These are phyloP conservation scores for Colletotrichum simmondsii DNA, from an alignment of 2,329 filamentous ascomycete genomes.

Conservation along the genomic window DNA sequence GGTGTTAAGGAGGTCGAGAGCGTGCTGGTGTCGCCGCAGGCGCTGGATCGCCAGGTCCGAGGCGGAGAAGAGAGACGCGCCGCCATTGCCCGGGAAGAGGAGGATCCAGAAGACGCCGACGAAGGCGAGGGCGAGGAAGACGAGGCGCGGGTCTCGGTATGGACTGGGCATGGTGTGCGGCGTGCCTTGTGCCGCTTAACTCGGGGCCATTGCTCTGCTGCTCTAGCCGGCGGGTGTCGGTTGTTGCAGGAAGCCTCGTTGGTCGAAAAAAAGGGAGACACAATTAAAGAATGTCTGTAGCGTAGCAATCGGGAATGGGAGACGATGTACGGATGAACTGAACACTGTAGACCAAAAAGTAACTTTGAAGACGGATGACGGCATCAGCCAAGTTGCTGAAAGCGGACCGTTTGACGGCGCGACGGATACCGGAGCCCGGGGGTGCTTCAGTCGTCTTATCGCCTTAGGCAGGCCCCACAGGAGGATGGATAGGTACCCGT, in stretches of 20 bases:
- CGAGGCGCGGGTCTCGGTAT: slow-evolving; percentile 42
- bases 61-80: slow-evolving; percentile 50
- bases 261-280: not conserved
- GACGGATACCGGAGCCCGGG: slow-evolving; percentile 4
- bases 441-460: not conserved
- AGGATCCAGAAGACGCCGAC: slow-evolving; percentile 57
- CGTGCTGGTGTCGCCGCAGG: slow-evolving; percentile 61
- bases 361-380: slow-evolving; percentile 10
- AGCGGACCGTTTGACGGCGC: slow-evolving; percentile 5
- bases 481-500: not conserved
- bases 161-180: slow-evolving; percentile 54
- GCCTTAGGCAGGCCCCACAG: not conserved
- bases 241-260: not conserved
- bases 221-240: slow-evolving; percentile 2
- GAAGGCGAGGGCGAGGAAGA: slow-evolving; percentile 52
- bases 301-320: not conserved
- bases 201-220: slow-evolving; percentile 22
- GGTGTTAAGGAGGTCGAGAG: slow-evolving; percentile 64
- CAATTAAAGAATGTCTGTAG: not conserved
- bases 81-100: slow-evolving; percentile 40
- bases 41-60: slow-evolving; percentile 46
- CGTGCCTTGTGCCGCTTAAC: slow-evolving; percentile 28
- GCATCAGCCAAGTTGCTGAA: slow-evolving; percentile 17
- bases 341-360: not conserved
- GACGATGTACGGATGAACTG: not conserved